Conservation (phyloP, 169 alveolate genomes). For the Theileria equi region DNA sequence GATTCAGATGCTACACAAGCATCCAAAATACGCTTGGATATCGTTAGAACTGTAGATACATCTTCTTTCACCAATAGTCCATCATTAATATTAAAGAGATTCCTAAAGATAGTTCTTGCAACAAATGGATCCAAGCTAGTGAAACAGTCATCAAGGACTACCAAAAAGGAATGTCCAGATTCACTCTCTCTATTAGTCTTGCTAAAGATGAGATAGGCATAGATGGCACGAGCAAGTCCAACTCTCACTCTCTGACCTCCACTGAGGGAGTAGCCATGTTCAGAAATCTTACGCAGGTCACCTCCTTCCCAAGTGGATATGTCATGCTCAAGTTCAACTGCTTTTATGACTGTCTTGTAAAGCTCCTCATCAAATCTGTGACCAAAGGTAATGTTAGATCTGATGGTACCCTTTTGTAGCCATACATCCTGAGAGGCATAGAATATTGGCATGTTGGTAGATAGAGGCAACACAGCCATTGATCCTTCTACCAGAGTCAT, state of each 20-base stretch:
- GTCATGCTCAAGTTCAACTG: conserved; percentile 48
- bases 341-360: conserved; percentile 11
- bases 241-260: conserved; percentile 92
- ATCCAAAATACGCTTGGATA: not conserved
- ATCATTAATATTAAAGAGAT: conserved; percentile 47
- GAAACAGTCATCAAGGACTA: conserved; percentile 66
- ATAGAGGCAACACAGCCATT: conserved; percentile 60
- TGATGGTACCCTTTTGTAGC: conserved; percentile 47
- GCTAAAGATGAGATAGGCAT: conserved; percentile 60
- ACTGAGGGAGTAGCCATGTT: conserved; percentile 64
- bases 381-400: conserved; percentile 47
- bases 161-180: too few relatives aligned
- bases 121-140: conserved; percentile 62
- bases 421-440: conserved; percentile 61
- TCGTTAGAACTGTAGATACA: conserved; percentile 17
- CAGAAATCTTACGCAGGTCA: conserved; percentile 40
- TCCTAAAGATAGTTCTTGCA: conserved; percentile 48
- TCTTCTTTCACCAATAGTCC: conserved; percentile 30
- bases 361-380: conserved; percentile 33
- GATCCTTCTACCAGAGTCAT: conserved; percentile 57
- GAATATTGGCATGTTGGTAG: conserved; percentile 55
- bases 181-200: conserved; percentile 28
- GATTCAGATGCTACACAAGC: too few relatives aligned
- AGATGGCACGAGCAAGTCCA: conserved; percentile 88
- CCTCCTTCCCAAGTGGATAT: conserved; percentile 54